phyloP scores from a whole-genome alignment of 345 rosid genomes.

The Brassica incana region DNA sequence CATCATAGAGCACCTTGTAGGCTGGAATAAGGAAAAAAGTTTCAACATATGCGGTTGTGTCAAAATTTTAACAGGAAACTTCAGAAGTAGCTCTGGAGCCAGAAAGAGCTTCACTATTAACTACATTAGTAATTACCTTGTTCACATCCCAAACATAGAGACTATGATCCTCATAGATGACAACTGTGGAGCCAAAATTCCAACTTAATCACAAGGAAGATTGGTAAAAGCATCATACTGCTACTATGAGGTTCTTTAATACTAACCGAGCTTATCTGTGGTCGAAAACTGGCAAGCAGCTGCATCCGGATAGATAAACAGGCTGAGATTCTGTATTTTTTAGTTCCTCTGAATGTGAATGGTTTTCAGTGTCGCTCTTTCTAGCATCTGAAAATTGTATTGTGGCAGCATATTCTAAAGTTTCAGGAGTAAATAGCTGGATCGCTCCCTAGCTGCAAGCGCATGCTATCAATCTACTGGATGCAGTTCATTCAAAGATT shows the following conservation, averaged over 20 bases:
- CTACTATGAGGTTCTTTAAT: slow-evolving; percentile 10
- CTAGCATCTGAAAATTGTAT: slow-evolving; percentile 56
- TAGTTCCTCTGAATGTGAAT: slow-evolving; percentile 14
- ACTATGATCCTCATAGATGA: slow-evolving; percentile 72
- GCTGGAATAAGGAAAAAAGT: slow-evolving; percentile 44
- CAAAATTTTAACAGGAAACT: slow-evolving; percentile 28
- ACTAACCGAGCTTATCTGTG: slow-evolving; percentile 62
- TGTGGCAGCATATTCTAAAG: slow-evolving; percentile 51
- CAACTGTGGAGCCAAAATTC: slow-evolving; percentile 54
- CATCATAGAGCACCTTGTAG: slow-evolving; percentile 61
- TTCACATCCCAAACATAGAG: slow-evolving; percentile 72
- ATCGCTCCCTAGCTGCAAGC: slow-evolving; percentile 73
- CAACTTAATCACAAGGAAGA: background rate
- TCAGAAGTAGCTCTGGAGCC: slow-evolving; percentile 6
- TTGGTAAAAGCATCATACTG: slow-evolving; percentile 2
- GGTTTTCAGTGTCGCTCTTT: slow-evolving; percentile 37
- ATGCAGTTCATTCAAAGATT: slow-evolving; percentile 41
- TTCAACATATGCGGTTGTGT: slow-evolving; percentile 29
- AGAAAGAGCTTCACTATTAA: no score
- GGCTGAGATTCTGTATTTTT: slow-evolving; percentile 36
- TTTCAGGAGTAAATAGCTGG: slow-evolving; percentile 48
- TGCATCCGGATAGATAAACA: slow-evolving; percentile 54
- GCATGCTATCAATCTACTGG: slow-evolving; percentile 70
- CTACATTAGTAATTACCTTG: slow-evolving; percentile 47
- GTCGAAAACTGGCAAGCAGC: slow-evolving; percentile 79